A percentile compares a stretch with the other conserved stretches of the same genome.
These are phyloP conservation scores for Euphorbia peplus DNA, from an alignment of 345 rosid species.

Conservation along the genomic window DNA sequence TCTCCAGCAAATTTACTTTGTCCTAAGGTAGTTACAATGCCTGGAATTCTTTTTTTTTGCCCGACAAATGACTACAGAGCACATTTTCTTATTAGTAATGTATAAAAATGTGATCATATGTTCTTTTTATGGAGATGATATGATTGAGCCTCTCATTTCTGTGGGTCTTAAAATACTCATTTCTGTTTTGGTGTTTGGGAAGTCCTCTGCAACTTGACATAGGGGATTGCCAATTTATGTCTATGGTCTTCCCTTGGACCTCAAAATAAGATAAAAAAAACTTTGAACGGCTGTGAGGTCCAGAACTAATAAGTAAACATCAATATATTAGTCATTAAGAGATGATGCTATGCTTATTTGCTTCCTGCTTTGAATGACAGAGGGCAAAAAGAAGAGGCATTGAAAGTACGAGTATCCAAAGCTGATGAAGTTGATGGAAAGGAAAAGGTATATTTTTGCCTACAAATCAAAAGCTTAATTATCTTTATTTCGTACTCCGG, in stretches of 20 bases:
- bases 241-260: not conserved
- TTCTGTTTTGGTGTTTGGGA: not conserved
- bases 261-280: not conserved
- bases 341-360: not conserved
- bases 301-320: not conserved
- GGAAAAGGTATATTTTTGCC: slow-evolving; percentile 54
- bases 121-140: not conserved
- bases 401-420: slow-evolving; percentile 77
- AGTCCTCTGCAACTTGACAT: not conserved
- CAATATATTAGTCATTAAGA: not conserved
- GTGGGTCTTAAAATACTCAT: not conserved
- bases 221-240: not conserved
- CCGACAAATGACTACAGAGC: not conserved
- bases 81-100: not conserved
- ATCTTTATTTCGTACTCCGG: not conserved
- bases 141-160: not conserved
- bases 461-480: not conserved
- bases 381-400: slow-evolving; percentile 82
- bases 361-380: slow-evolving; percentile 29
- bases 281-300: not conserved
- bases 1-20: not conserved
- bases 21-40: not conserved
- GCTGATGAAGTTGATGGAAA: slow-evolving; percentile 71
- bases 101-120: not conserved
- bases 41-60: not conserved